phyloP scores from a whole-genome alignment of 192 early-diverging fungal species.

The Backusella tuberculispora region DNA sequence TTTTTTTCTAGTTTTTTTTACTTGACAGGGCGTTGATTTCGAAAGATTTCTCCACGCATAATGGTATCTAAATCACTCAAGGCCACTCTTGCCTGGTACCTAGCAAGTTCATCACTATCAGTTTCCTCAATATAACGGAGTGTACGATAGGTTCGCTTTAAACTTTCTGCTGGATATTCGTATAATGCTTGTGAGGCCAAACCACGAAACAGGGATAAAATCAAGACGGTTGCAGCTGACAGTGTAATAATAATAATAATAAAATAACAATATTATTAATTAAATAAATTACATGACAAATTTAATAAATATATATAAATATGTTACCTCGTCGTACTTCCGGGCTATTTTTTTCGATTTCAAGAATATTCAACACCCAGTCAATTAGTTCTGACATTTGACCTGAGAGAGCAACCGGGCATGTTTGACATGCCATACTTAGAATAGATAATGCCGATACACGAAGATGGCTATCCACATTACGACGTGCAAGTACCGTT shows the following conservation, averaged over 20 bases:
- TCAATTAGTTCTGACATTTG: conserved; percentile 69
- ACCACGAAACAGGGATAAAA: conserved; percentile 73
- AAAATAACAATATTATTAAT: neutral
- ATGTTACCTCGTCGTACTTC: conserved; percentile 66
- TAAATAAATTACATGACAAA: neutral
- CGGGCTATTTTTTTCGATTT: conserved; percentile 56
- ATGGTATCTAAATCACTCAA: conserved; percentile 71
- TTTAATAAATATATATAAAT: neutral
- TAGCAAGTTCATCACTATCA: conserved; percentile 74
- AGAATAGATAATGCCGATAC: conserved; percentile 72
- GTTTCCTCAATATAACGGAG: conserved; percentile 65
- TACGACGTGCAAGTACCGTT: conserved; percentile 33
- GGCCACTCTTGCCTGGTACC: conserved; percentile 70
- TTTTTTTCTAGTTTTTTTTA: conserved; percentile 3
- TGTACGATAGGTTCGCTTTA: conserved; percentile 58
- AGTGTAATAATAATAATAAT: conserved; percentile 17
- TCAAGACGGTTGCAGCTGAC: conserved; percentile 70
- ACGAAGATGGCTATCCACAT: conserved; percentile 42
- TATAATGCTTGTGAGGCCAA: conserved; percentile 58
- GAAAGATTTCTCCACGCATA: conserved; percentile 49
- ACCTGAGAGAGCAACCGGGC: conserved; percentile 68
- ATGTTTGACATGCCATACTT: conserved; percentile 69
- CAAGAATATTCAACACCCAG: conserved; percentile 70
- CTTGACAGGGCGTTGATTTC: conserved; percentile 14
- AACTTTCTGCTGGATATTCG: conserved; percentile 58